phyloP scores from a whole-genome alignment of 179 eudicot genomes.

The Sideroxylon spinosum region DNA sequence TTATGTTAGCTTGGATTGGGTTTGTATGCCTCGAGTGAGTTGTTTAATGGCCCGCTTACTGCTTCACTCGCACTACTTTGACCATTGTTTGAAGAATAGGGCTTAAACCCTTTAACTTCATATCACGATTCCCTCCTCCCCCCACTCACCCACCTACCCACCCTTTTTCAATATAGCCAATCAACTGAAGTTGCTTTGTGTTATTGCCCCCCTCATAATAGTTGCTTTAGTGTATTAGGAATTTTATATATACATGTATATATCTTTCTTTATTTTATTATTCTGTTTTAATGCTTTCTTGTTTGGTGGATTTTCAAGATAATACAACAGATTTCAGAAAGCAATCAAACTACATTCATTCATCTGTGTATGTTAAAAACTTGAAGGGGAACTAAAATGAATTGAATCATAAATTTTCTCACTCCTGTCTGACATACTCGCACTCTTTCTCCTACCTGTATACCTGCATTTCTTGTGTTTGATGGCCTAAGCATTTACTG shows the following conservation, averaged over 20 bases:
- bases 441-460: neutral
- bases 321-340: neutral
- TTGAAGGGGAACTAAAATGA: neutral
- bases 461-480: too few relatives aligned
- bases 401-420: neutral
- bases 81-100: too few relatives aligned
- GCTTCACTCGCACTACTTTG: neutral
- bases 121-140: too few relatives aligned
- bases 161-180: neutral
- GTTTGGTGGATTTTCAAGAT: neutral
- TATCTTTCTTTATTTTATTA: neutral
- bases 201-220: neutral
- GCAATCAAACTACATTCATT: neutral
- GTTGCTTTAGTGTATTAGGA: neutral
- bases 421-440: neutral
- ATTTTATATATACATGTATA: neutral
- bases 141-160: too few relatives aligned
- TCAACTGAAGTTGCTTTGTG: neutral
- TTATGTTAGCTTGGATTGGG: neutral
- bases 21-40: neutral
- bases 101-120: neutral
- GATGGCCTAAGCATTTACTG: too few relatives aligned
- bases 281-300: neutral
- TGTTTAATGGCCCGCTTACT: neutral
- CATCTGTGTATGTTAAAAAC: neutral